Percentiles rank a stretch among this genome's conserved stretches.
phyloP scores from a whole-genome alignment of 2,329 filamentous ascomycete genomes.

The Arthrobotrys iridis region DNA sequence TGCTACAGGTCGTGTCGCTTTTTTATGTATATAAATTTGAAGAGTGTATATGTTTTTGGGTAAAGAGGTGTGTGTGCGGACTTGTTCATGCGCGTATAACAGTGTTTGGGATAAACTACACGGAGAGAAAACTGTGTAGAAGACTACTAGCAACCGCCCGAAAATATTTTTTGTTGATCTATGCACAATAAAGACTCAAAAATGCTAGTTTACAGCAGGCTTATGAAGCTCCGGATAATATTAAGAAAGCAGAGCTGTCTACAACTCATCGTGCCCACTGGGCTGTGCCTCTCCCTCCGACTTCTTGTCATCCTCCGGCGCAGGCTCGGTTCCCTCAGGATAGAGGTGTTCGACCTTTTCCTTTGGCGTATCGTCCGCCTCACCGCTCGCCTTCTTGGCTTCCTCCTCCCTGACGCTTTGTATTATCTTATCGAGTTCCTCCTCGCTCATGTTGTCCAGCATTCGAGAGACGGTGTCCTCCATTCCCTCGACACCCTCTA shows the following conservation, averaged over 20 bases:
- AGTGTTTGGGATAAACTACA: no score
- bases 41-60: no score
- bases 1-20: no score
- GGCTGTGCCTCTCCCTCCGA: slow-evolving; percentile 39
- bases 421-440: slow-evolving; percentile 50
- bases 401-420: slow-evolving; percentile 12
- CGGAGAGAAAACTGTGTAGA: no score
- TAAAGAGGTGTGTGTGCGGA: no score
- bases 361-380: slow-evolving; percentile 21
- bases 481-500: slow-evolving; percentile 77
- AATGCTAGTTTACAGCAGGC: not conserved
- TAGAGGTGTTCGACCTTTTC: not conserved
- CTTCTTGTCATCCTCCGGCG: slow-evolving; percentile 21
- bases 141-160: not conserved
- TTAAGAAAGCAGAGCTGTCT: slow-evolving; percentile 39
- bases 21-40: no score
- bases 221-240: not conserved
- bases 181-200: slow-evolving; percentile 27
- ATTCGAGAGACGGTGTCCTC: slow-evolving; percentile 81
- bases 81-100: no score
- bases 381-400: slow-evolving; percentile 35
- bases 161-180: slow-evolving; percentile 25
- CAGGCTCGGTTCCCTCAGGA: not conserved
- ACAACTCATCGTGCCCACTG: slow-evolving; percentile 55
- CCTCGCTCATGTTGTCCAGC: slow-evolving; percentile 69